Percentiles rank a stretch among this genome's conserved stretches.
Conservation (phyloP, 108 stramenopile genomes). For the Aureococcus anophagefferens region DNA sequence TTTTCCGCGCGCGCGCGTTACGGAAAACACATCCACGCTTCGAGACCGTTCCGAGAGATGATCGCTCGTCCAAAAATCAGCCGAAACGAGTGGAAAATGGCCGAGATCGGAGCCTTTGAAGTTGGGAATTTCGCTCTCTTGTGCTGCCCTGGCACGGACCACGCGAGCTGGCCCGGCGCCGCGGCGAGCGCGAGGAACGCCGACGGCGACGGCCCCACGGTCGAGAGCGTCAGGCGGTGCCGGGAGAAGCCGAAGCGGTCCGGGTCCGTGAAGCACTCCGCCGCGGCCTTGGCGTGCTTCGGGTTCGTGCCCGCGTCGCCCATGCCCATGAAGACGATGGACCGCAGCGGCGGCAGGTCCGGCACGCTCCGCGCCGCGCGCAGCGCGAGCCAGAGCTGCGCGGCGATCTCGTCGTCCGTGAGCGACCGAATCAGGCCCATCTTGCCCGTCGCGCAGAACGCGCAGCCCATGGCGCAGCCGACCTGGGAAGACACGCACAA, state of each 20-base stretch:
- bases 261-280: constrained; percentile 42
- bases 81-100: no score
- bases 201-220: constrained; percentile 63
- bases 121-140: no score
- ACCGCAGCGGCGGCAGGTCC: constrained; percentile 37
- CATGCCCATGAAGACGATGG: constrained; percentile 87
- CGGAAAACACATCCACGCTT: no score
- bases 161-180: constrained; percentile 59
- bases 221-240: constrained; percentile 61
- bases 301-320: constrained; percentile 71
- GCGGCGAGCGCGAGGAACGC: constrained; percentile 43
- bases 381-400: constrained; percentile 65
- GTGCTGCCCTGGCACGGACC: no score
- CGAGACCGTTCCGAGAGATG: no score
- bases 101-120: no score
- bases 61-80: no score
- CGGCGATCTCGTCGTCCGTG: constrained; percentile 59
- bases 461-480: constrained; percentile 75
- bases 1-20: no score
- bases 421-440: constrained; percentile 68
- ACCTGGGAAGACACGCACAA: constrained; percentile 56
- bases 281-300: constrained; percentile 47
- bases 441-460: constrained; percentile 72
- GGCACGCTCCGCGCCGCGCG: constrained; percentile 23
- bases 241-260: constrained; percentile 52